A percentile compares a stretch with the other conserved stretches of the same genome.
Conservation (phyloP, 176 grass and related monocot species). For the Lolium rigidum region DNA sequence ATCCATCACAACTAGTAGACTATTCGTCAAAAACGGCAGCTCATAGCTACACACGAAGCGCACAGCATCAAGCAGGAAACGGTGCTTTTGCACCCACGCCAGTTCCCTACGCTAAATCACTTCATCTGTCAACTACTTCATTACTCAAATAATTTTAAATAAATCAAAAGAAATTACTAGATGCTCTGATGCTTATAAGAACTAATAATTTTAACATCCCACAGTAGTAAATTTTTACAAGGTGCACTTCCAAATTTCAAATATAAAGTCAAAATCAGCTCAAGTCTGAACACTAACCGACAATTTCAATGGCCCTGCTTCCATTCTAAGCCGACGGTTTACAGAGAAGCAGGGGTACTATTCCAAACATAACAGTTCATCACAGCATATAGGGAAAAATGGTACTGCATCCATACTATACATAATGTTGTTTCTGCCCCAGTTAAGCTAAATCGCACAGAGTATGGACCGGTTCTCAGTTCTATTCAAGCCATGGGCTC, state of each 20-base stretch:
- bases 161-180: too few species aligned
- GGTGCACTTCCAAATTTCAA: too few species aligned
- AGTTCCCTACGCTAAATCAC: not conserved
- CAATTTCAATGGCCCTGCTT: not conserved
- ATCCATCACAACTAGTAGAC: not conserved
- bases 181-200: too few species aligned
- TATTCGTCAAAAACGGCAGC: not conserved
- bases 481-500: conserved; percentile 1
- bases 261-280: not conserved
- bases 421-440: not conserved
- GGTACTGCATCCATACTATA: not conserved
- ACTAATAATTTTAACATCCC: too few species aligned
- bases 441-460: not conserved
- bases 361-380: not conserved
- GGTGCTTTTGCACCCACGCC: too few species aligned
- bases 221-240: not conserved
- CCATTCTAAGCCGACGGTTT: not conserved
- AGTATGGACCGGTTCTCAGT: not conserved
- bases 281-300: not conserved
- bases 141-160: too few species aligned
- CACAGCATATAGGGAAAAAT: not conserved
- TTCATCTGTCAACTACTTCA: not conserved
- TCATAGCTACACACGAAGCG: not conserved
- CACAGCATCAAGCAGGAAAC: not conserved
- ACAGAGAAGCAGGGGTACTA: not conserved